Conservation (phyloP, 2,329 filamentous ascomycete species). For the Epicoccum sorghinum region DNA sequence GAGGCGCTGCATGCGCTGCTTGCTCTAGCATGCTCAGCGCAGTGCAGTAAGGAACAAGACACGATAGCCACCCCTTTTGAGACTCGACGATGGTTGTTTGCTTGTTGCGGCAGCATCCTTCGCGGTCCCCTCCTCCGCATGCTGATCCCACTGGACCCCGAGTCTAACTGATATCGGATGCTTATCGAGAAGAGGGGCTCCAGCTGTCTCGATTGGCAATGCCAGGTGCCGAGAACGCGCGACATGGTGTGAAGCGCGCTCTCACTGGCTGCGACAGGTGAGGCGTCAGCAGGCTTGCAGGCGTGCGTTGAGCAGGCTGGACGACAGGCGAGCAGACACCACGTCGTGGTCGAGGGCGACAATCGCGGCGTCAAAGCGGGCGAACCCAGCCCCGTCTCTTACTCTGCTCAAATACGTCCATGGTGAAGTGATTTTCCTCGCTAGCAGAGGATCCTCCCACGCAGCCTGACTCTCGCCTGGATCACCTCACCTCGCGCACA, state of each 20-base stretch:
- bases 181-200: constrained; percentile 30
- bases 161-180: constrained; percentile 36
- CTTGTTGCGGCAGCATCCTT: constrained; percentile 27
- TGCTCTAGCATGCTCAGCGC: neutral
- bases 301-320: constrained; percentile 10
- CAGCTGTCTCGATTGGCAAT: constrained; percentile 30
- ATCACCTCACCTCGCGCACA: constrained; percentile 13
- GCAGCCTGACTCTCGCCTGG: constrained; percentile 4
- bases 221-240: constrained; percentile 20
- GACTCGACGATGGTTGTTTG: constrained; percentile 22
- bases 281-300: constrained; percentile 21
- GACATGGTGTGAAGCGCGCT: constrained; percentile 9
- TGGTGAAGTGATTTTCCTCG: constrained; percentile 14
- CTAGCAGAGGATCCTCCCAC: constrained; percentile 12
- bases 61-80: neutral
- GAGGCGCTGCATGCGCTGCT: neutral
- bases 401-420: neutral
- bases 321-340: constrained; percentile 11
- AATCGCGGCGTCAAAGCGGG: constrained; percentile 19
- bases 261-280: constrained; percentile 32
- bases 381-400: constrained; percentile 26
- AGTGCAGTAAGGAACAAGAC: neutral
- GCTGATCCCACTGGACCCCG: constrained; percentile 27
- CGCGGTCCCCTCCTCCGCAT: constrained; percentile 26
- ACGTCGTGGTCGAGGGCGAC: constrained; percentile 18